Evolutionary conservation across 2,329 filamentous ascomycete genomes (phyloP).

Genomic region (Curvularia sp.): DNA sequence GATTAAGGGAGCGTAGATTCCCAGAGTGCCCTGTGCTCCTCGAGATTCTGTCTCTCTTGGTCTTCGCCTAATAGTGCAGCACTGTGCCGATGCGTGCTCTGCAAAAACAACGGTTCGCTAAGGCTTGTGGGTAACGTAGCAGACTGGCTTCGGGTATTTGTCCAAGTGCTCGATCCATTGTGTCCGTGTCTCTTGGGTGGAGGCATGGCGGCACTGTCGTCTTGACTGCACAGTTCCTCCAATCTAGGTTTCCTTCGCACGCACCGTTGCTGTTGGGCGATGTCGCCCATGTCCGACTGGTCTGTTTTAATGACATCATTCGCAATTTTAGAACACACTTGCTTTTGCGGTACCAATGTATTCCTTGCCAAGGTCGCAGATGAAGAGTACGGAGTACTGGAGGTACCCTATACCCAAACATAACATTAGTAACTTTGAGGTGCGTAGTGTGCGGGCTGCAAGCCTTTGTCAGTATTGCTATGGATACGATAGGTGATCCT

Average conservation of each 20-base stretch:
- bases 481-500: constrained; percentile 39
- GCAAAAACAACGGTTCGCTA: constrained; percentile 15
- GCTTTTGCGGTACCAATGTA: constrained; percentile 13
- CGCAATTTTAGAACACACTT: constrained; percentile 17
- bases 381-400: constrained; percentile 22
- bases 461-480: constrained; percentile 41
- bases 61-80: constrained; percentile 10
- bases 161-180: constrained; percentile 16
- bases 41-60: constrained; percentile 12
- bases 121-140: constrained; percentile 5
- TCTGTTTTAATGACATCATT: constrained; percentile 19
- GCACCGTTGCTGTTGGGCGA: constrained; percentile 28
- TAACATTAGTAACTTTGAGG: constrained; percentile 59
- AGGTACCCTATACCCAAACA: constrained; percentile 32
- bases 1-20: constrained; percentile 30
- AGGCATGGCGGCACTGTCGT: constrained; percentile 12
- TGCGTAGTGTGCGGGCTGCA: constrained; percentile 58
- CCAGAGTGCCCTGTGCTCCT: constrained; percentile 30
- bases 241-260: constrained; percentile 26
- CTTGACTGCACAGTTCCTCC: constrained; percentile 22
- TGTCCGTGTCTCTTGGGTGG: constrained; percentile 12
- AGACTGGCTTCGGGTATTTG: constrained; percentile 15
- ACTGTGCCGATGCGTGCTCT: constrained; percentile 11
- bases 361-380: constrained; percentile 24
- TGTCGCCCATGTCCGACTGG: constrained; percentile 19